Base-by-base conservation (phyloP, 2,329 filamentous ascomycete species). In the Claviceps sp. region DNA sequence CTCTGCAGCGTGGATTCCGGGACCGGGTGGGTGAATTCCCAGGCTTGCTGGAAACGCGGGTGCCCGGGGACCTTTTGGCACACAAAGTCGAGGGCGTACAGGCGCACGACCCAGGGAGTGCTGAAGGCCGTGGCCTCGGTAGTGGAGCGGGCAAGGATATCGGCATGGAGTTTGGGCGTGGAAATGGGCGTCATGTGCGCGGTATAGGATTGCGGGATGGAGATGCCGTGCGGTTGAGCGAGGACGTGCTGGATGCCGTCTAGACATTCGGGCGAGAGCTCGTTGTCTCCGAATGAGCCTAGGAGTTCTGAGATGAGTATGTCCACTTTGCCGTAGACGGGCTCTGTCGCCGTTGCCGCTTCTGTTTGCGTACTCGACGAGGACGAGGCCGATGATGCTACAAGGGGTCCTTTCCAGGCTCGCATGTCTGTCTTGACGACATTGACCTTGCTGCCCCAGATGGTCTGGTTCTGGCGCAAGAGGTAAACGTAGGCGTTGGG, bases 371-470 rank as follows among this genome's bases (percentile, higher is more conserved):
- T 34, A 34, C 30, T 22, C 13, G 66, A 55, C 70, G 65, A 49
- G 16, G 72, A 69, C 20, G 38, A 40, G 9, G 41, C 6, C 2
- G 66, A 55, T 70, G 65, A 48, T 11, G 72, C 69, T 18, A 76
- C 62, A 1, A 79, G 64, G 1, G 91, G 91, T 0, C 94, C 94
- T 61, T 86, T 86, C 94, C 94, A 98, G 54, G 85, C 85, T 48
- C 93, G 84, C 93, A 98, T 98, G 65, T 98, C 93, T 1, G 89
- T 95, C 70, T 95, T 94, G 57, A 97, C 84, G 37, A 98, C 80
- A 1, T 84, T 90, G 20, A 96, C 91, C 50, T 77, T 78, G 22
- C 83, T 81, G 53, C 74, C 77, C 93, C 93, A 98, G n/a, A 82
- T 76, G 18, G 77, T 79, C 57, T 84, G 76, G 62, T 97, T 97